Evolutionary conservation across 176 grass and related monocot species (phyloP).

Genomic region (Carex myosuroides): DNA sequence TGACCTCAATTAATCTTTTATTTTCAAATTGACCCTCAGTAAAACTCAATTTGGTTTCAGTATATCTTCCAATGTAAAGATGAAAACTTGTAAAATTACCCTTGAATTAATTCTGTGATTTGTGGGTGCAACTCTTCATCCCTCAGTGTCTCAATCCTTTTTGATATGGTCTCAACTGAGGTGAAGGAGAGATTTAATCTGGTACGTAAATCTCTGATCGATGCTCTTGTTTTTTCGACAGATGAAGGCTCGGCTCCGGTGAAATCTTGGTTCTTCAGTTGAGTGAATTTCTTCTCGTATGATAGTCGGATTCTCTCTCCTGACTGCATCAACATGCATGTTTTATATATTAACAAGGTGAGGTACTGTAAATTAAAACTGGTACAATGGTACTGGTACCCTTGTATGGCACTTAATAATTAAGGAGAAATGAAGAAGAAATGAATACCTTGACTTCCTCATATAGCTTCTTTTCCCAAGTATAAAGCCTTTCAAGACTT

Average conservation of each 20-base stretch:
- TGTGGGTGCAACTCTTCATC: slow-evolving; percentile 78
- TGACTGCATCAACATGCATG: slow-evolving; percentile 26
- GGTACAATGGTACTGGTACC: background rate
- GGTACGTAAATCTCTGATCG: slow-evolving; percentile 65
- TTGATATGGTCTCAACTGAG: slow-evolving; percentile 52
- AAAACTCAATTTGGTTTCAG: background rate
- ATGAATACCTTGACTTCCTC: slow-evolving; percentile 72
- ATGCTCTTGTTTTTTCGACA: slow-evolving; percentile 60
- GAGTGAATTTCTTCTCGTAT: slow-evolving; percentile 79
- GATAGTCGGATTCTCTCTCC: slow-evolving; percentile 51
- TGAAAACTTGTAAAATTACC: slow-evolving; percentile 26
- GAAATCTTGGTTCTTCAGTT: slow-evolving; percentile 63
- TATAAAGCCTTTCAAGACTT: slow-evolving; percentile 72
- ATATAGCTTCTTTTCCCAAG: slow-evolving; percentile 88
- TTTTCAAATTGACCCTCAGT: background rate
- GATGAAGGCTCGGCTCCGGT: slow-evolving; percentile 60
- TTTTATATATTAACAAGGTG: background rate
- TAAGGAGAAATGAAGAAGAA: background rate
- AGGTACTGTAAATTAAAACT: background rate
- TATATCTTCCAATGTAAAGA: background rate
- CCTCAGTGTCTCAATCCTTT: slow-evolving; percentile 48
- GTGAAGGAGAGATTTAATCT: slow-evolving; percentile 67
- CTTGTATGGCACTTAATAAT: background rate
- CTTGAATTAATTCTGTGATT: slow-evolving; percentile 49
- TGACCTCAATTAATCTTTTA: background rate